These are phyloP conservation scores for Lagenidium giganteum DNA, from an alignment of 352 stramenopile genomes.

Conservation along the genomic window DNA sequence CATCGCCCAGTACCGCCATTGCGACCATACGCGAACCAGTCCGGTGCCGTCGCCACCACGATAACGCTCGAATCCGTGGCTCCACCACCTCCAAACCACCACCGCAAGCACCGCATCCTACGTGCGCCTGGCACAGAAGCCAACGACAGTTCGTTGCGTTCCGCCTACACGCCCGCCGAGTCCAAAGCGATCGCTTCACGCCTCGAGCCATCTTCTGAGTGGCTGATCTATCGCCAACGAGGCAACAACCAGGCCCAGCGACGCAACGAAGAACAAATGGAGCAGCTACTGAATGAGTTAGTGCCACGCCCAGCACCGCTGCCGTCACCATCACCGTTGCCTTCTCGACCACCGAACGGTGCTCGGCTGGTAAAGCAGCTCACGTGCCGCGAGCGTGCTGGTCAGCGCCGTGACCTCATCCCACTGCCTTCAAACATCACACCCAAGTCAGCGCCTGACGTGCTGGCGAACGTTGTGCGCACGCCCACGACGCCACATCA, in stretches of 20 bases:
- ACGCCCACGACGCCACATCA: no score
- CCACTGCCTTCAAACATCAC: no score
- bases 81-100: not conserved
- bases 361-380: no score
- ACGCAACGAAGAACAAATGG: constrained; percentile 33
- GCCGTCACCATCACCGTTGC: no score
- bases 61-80: no score
- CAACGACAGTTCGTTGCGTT: not conserved
- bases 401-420: no score
- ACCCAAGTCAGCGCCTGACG: no score
- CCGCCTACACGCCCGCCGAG: constrained; percentile 11
- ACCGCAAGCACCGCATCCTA: not conserved
- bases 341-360: no score
- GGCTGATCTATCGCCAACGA: constrained; percentile 55
- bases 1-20: constrained; percentile 12
- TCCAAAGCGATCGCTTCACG: constrained; percentile 13
- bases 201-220: constrained; percentile 37
- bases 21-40: not conserved
- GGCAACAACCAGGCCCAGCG: constrained; percentile 28
- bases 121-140: not conserved
- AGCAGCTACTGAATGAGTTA: constrained; percentile 38
- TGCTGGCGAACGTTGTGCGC: no score
- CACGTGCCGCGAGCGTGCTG: no score
- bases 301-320: no score
- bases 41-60: not conserved